These are phyloP conservation scores for Talaromyces sp. DNA, from an alignment of 2,329 filamentous ascomycete species.

Conservation along the genomic window DNA sequence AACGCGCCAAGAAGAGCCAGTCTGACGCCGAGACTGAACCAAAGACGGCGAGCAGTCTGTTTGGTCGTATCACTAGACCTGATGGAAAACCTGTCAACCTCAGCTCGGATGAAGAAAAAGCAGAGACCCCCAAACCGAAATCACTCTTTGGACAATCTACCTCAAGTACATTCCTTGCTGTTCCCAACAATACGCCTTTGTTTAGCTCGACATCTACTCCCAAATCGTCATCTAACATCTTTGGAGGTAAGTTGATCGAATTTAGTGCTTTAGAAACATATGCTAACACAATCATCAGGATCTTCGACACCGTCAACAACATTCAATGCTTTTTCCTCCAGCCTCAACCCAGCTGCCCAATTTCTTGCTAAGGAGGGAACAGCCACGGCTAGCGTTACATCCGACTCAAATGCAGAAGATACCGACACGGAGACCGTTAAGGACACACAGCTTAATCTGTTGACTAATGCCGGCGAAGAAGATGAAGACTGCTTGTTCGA, in stretches of 20 bases:
- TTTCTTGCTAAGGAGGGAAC: conserved; percentile 26
- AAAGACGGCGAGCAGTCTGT: conserved; percentile 5
- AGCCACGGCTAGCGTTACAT: conserved; percentile 16
- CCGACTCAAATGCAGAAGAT: conserved; percentile 19
- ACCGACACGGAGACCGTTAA: conserved; percentile 23
- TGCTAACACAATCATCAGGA: not conserved
- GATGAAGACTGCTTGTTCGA: conserved; percentile 69
- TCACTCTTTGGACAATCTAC: conserved; percentile 12
- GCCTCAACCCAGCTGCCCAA: conserved; percentile 9
- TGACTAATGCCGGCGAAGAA: conserved; percentile 66
- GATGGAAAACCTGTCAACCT: conserved; percentile 17
- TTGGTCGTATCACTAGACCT: conserved; percentile 13
- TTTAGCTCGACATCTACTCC: conserved; percentile 8
- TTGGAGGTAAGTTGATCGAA: conserved; percentile 12
- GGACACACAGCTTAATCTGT: conserved; percentile 68
- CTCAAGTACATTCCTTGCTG: not conserved
- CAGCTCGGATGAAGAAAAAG: conserved; percentile 16
- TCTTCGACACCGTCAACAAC: conserved; percentile 8
- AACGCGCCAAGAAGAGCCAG: conserved; percentile 10
- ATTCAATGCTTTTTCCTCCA: conserved; percentile 3
- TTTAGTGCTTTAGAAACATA: not conserved
- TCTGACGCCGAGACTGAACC: not conserved
- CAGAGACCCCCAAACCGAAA: conserved; percentile 10
- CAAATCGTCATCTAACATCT: conserved; percentile 12
- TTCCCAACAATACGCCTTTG: conserved; percentile 2